These are phyloP conservation scores for Colletotrichum incanum DNA, from an alignment of 2,329 filamentous ascomycete genomes.

Conservation along the genomic window DNA sequence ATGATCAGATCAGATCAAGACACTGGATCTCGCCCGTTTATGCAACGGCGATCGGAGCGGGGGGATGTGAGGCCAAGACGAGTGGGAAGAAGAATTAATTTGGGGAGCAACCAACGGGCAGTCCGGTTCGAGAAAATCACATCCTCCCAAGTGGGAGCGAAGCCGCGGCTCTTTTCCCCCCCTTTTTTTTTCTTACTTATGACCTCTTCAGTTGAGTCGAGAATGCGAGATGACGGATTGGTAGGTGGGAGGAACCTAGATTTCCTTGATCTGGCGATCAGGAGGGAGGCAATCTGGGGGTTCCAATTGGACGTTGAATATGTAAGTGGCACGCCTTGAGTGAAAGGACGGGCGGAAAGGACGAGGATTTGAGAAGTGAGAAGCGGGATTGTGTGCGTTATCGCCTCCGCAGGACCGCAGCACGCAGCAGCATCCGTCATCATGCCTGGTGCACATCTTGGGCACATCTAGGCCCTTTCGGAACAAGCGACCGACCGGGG, in stretches of 20 bases:
- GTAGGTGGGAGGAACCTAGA: constrained; percentile 7
- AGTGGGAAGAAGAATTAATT: constrained; percentile 1
- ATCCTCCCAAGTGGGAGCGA: constrained; percentile 1
- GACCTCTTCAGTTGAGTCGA: constrained; percentile 2
- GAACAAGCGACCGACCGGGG: constrained; percentile 30
- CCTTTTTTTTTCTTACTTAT: too few relatives aligned
- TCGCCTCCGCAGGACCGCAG: constrained; percentile 13
- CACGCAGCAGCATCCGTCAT: not conserved
- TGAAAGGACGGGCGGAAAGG: not conserved
- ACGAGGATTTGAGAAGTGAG: not conserved
- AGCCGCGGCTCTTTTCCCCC: not conserved
- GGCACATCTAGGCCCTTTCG: constrained; percentile 22
- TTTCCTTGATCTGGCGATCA: constrained; percentile 11
- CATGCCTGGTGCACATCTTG: constrained; percentile 4
- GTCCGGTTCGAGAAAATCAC: constrained; percentile 4
- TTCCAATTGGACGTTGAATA: constrained; percentile 17
- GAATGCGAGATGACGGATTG: constrained; percentile 26
- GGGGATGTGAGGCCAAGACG: constrained; percentile 12
- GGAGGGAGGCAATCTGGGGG: constrained; percentile 1
- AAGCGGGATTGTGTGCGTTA: constrained; percentile 9
- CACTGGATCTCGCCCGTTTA: constrained; percentile 18
- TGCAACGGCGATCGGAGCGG: constrained; percentile 20
- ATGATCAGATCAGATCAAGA: constrained; percentile 21
- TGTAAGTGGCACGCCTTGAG: constrained; percentile 13
- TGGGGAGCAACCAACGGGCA: constrained; percentile 14